Percentiles rank a stretch among this genome's conserved stretches.
Evolutionary conservation across 2,329 filamentous ascomycete genomes (phyloP).

Genomic region (Aspergillus ustus): DNA sequence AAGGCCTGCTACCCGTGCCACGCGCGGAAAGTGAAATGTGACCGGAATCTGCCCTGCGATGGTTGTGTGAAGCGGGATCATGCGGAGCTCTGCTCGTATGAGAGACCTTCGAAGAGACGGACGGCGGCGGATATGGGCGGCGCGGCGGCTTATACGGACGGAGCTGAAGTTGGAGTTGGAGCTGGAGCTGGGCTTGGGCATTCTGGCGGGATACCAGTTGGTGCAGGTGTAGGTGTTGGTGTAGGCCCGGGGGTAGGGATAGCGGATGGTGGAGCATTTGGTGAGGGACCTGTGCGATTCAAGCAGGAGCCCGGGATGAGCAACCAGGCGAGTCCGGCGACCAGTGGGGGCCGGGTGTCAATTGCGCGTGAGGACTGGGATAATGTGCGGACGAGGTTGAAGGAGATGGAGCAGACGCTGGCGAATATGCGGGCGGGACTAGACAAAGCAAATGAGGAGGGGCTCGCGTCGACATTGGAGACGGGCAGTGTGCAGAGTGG

Average conservation of each 20-base stretch:
- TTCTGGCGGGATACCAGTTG: not conserved
- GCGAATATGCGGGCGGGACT: slow-evolving; percentile 44
- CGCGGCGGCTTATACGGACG: slow-evolving; percentile 31
- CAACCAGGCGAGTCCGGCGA: slow-evolving; percentile 17
- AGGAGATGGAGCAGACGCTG: slow-evolving; percentile 50
- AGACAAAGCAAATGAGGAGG: slow-evolving; percentile 41
- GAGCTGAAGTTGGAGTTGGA: slow-evolving; percentile 10
- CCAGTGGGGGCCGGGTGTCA: slow-evolving; percentile 35
- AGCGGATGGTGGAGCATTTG: slow-evolving; percentile 13
- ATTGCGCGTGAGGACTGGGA: slow-evolving; percentile 51
- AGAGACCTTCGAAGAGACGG: slow-evolving; percentile 53
- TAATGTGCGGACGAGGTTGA: slow-evolving; percentile 46
- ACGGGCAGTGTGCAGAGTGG: slow-evolving; percentile 38
- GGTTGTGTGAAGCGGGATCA: slow-evolving; percentile 56
- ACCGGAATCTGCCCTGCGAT: slow-evolving; percentile 54
- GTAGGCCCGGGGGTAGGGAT: not conserved
- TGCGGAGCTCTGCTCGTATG: slow-evolving; percentile 54
- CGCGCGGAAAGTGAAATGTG: slow-evolving; percentile 55
- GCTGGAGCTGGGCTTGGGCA: not conserved
- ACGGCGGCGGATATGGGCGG: slow-evolving; percentile 29
- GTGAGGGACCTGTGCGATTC: slow-evolving; percentile 28
- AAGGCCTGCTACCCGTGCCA: slow-evolving; percentile 54
- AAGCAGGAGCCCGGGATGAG: slow-evolving; percentile 30
- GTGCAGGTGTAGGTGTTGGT: slow-evolving; percentile 4
- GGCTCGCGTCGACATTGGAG: slow-evolving; percentile 28